Percentiles rank a stretch among this genome's conserved stretches.
These are phyloP conservation scores for Fraxinus baroniana DNA, from an alignment of 305 asterid genomes.

Conservation along the genomic window DNA sequence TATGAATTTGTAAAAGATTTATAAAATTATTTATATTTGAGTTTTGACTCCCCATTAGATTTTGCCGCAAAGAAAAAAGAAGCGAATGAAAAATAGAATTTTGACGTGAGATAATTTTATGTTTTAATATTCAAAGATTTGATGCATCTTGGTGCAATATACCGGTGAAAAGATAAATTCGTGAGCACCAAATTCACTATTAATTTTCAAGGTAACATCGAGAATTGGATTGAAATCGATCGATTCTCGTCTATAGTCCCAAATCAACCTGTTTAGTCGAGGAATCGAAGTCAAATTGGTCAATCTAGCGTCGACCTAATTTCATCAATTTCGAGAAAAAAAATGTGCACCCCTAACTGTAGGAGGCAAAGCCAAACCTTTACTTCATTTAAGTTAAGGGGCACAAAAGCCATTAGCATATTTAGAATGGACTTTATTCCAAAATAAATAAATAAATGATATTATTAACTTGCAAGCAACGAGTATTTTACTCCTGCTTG, in stretches of 20 bases:
- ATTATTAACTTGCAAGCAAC: not conserved
- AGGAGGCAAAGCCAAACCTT: not conserved
- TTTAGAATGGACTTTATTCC: not conserved
- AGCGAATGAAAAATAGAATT: too few relatives aligned
- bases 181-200: too few relatives aligned
- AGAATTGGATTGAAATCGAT: not conserved
- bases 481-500: not conserved
- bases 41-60: too few relatives aligned
- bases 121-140: not conserved
- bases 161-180: not conserved
- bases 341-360: not conserved
- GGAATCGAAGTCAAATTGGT: not conserved
- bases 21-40: too few relatives aligned
- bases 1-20: not conserved
- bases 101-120: too few relatives aligned
- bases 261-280: not conserved
- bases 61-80: not conserved
- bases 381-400: not conserved
- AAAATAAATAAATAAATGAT: too few relatives aligned
- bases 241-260: not conserved
- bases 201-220: not conserved
- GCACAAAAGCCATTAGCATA: not conserved
- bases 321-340: not conserved
- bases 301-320: not conserved
- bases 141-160: not conserved